Percentiles rank a stretch among this genome's conserved stretches.
phyloP scores from a whole-genome alignment of 2,329 filamentous ascomycete genomes.

The Volutella citrinella region DNA sequence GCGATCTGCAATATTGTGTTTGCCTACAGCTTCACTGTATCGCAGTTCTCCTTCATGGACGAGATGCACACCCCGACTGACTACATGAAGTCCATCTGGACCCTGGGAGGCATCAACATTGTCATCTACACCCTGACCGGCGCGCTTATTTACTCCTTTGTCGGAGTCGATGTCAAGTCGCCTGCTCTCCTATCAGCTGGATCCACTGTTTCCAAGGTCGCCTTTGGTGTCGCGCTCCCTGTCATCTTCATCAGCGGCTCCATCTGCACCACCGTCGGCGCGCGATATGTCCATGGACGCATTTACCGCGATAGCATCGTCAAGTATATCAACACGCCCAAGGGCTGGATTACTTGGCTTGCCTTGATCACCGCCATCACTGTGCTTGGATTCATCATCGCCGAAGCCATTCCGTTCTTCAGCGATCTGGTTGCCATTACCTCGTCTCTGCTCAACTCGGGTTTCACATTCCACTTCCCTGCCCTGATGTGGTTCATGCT shows the following conservation, averaged over 20 bases:
- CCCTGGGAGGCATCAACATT: constrained; percentile 56
- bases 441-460: constrained; percentile 44
- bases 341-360: constrained; percentile 49
- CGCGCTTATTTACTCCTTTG: constrained; percentile 63
- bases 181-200: constrained; percentile 63
- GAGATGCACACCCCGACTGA: constrained; percentile 42
- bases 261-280: constrained; percentile 47
- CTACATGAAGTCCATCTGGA: constrained; percentile 46
- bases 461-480: constrained; percentile 34
- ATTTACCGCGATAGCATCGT: constrained; percentile 14
- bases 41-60: constrained; percentile 43
- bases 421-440: constrained; percentile 56
- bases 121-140: constrained; percentile 61
- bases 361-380: constrained; percentile 54
- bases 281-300: constrained; percentile 33
- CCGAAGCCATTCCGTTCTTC: constrained; percentile 70
- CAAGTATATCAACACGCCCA: constrained; percentile 15
- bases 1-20: constrained; percentile 63
- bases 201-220: constrained; percentile 53
- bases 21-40: constrained; percentile 52
- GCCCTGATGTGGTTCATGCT: constrained; percentile 38
- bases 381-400: constrained; percentile 39
- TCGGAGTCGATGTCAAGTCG: constrained; percentile 55
- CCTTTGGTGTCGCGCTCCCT: constrained; percentile 62
- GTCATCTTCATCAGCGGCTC: constrained; percentile 68